A percentile compares a stretch with the other conserved stretches of the same genome.
phyloP scores from a whole-genome alignment of 2,329 filamentous ascomycete species.

The Xenoacremonium recifei region DNA sequence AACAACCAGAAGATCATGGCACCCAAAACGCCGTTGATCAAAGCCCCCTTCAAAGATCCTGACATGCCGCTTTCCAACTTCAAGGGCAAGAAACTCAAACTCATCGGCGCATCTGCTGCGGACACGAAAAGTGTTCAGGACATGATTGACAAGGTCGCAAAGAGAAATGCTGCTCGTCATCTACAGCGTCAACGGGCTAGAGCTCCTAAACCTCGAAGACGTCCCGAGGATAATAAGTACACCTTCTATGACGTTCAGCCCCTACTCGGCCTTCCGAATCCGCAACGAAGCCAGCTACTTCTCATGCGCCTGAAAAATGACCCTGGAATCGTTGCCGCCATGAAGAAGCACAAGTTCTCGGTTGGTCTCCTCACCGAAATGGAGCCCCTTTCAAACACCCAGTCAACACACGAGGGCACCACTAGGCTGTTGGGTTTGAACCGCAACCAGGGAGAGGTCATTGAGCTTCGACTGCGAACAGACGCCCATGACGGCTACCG shows the following conservation, averaged over 20 bases:
- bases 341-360: constrained; percentile 80
- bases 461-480: constrained; percentile 86
- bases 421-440: constrained; percentile 83
- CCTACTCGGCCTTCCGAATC: constrained; percentile 73
- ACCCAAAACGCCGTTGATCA: constrained; percentile 63
- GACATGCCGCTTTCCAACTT: constrained; percentile 48
- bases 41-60: constrained; percentile 61
- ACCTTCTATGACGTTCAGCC: constrained; percentile 79
- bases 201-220: constrained; percentile 10
- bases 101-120: constrained; percentile 62
- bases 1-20: constrained; percentile 68
- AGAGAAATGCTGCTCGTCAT: constrained; percentile 42
- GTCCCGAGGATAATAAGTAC: constrained; percentile 62
- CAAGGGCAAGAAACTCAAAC: constrained; percentile 57
- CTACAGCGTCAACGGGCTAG: constrained; percentile 28
- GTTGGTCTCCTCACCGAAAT: constrained; percentile 92
- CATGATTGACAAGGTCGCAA: constrained; percentile 47
- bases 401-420: constrained; percentile 66
- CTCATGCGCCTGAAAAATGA: constrained; percentile 77
- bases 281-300: constrained; percentile 67
- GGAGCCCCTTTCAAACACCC: constrained; percentile 81
- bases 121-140: constrained; percentile 56
- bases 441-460: constrained; percentile 81
- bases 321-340: constrained; percentile 78
- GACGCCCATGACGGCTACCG: constrained; percentile 93